Conservation (phyloP, 2,329 filamentous ascomycete species). For the Alternaria incomplexa region DNA sequence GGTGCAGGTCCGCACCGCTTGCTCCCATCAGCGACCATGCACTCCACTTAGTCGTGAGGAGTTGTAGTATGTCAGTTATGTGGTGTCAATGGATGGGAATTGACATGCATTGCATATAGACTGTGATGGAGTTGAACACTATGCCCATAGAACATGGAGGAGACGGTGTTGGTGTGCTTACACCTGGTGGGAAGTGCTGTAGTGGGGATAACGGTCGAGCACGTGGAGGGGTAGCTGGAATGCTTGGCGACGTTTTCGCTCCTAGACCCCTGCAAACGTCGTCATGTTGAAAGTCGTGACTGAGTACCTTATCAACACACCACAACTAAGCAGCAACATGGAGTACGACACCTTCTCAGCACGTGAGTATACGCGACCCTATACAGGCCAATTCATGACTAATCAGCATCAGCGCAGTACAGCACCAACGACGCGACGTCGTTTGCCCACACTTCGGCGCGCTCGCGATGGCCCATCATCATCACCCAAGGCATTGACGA, state of each 20-base stretch:
- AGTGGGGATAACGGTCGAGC: not conserved
- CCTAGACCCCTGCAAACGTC: not conserved
- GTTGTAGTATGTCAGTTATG: fast-evolving
- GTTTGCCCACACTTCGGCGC: constrained; percentile 84
- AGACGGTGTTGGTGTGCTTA: not conserved
- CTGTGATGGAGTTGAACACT: no score
- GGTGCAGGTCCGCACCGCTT: not conserved
- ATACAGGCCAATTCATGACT: not conserved
- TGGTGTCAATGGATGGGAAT: not conserved
- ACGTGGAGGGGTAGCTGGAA: not conserved
- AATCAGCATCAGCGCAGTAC: constrained; percentile 67
- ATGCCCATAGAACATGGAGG: no score
- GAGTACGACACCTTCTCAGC: constrained; percentile 32
- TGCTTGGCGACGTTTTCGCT: not conserved
- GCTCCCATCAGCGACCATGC: not conserved
- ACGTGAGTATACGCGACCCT: not conserved
- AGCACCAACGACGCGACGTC: constrained; percentile 81
- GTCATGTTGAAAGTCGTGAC: not conserved
- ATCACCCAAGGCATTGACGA: constrained; percentile 93
- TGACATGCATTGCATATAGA: not conserved
- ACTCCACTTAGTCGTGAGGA: not conserved
- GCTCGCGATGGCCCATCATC: constrained; percentile 92
- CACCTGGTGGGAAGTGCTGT: not conserved
- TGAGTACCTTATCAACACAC: not conserved
- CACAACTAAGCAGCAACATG: constrained; percentile 13